Base-by-base conservation (phyloP, 2,329 filamentous ascomycete genomes). In the Cladobotryum protrusum region DNA sequence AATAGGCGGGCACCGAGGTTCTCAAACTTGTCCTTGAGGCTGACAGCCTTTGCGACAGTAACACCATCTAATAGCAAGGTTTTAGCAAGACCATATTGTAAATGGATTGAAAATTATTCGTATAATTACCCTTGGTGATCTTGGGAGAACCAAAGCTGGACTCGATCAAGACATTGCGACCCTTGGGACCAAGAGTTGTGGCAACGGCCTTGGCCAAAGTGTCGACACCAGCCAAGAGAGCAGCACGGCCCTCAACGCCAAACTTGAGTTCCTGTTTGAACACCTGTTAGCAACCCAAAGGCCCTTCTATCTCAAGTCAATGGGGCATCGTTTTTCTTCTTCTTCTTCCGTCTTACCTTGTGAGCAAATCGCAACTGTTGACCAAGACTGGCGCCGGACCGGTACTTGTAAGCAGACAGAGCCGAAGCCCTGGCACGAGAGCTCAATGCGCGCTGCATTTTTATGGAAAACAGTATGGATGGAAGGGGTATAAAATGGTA, bases 101-200 rank as follows among this genome's bases (percentile, higher is more conserved):
- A 9, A 15, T 12, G 44, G 9, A 13, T 13, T 19, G n/a, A 18
- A 37, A 12, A 8, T 15, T 24, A 8, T 15, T 24, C 14, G 45
- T 2, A 59, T 78, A 40, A 40, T 56, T 77, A 96, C 92, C 92
- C 80, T 99, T 99, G 65, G 93, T 99, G 74, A 99, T 99, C 83
- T 99, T 99, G 65, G 93, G 93, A 43, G 93, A 96, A 72, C 93
- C 93, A 67, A 96, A 99, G 78, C 89, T 89, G 56, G 92, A 96
- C 79, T 99, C 93, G 62, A 99, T 99, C 67, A 99, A 73, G 60
- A 99, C 93, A 76, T 97, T 99, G 69, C 93, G 86, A 72, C 93
- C 93, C 82, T 99, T 99, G 64, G 93, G 93, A 60, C 93, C 93
- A 55, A 99, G 82, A 58, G 93, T 99, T 56, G 92, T 96, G 57